Conservation (phyloP, 345 rosid genomes). For the Eucalyptus grandis region DNA sequence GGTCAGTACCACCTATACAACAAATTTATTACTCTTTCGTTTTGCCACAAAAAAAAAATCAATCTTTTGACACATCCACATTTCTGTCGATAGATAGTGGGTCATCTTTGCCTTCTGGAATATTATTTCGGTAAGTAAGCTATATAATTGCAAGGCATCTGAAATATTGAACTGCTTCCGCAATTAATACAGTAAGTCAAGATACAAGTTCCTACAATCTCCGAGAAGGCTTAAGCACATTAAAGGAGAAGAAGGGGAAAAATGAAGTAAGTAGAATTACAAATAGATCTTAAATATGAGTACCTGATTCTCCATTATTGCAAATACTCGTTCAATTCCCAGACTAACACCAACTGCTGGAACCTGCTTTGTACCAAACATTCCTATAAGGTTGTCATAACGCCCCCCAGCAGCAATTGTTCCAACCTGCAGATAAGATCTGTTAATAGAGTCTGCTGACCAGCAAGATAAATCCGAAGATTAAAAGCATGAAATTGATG, state of each 20-base stretch:
- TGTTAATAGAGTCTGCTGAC: not conserved
- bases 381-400: slow-evolving; percentile 86
- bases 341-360: slow-evolving; percentile 95
- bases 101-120: not conserved
- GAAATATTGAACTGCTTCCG: not conserved
- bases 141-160: not conserved
- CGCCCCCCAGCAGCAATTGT: slow-evolving; percentile 94
- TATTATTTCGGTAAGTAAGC: not conserved
- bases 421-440: slow-evolving; percentile 57
- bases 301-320: slow-evolving; percentile 84
- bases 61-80: not conserved
- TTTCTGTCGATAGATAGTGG: not conserved
- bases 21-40: not conserved
- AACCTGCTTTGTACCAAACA: slow-evolving; percentile 79
- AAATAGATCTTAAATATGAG: not conserved
- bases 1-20: not conserved
- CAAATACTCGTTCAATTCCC: slow-evolving; percentile 84
- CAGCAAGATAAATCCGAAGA: not conserved
- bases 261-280: not conserved
- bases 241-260: not conserved
- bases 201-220: not conserved
- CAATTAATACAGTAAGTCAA: not conserved
- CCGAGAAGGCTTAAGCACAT: not conserved
- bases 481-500: not conserved
- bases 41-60: not conserved